Evolutionary conservation across 2,329 filamentous ascomycete genomes (phyloP).

Genomic region (Acarospora socialis): DNA sequence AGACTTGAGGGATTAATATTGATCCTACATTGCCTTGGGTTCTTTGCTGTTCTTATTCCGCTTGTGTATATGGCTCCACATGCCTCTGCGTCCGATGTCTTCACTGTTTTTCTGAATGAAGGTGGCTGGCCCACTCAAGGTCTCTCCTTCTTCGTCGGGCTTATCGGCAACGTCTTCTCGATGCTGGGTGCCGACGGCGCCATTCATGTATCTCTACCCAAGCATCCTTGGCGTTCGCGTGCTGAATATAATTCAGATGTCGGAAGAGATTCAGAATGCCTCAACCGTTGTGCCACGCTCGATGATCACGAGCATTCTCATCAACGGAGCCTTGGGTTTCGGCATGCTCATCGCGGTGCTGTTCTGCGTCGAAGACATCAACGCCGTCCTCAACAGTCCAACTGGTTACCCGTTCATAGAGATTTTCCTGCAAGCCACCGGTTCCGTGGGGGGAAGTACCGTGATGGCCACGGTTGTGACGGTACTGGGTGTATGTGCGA

Average conservation of each 20-base stretch:
- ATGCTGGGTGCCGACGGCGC: constrained; percentile 5
- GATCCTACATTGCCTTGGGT: constrained; percentile 10
- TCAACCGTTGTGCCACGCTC: constrained; percentile 23
- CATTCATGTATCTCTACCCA: constrained; percentile 3
- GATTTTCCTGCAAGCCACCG: constrained; percentile 17
- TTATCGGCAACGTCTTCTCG: constrained; percentile 15
- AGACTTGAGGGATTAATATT: constrained; percentile 9
- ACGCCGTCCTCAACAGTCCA: constrained; percentile 15
- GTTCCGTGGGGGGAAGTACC: constrained; percentile 11
- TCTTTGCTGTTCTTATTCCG: constrained; percentile 10
- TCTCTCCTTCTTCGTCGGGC: constrained; percentile 22
- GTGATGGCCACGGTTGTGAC: constrained; percentile 21
- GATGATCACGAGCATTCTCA: constrained; percentile 23
- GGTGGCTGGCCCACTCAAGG: constrained; percentile 23
- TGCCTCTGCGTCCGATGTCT: constrained; percentile 17
- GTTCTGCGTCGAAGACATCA: constrained; percentile 25
- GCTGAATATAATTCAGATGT: constrained; percentile 16
- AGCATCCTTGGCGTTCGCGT: not conserved
- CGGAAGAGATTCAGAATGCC: constrained; percentile 28
- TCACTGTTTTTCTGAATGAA: constrained; percentile 21
- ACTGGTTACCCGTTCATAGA: constrained; percentile 24
- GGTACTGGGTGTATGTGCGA: constrained; percentile 6
- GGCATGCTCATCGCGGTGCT: constrained; percentile 26
- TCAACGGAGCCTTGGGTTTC: constrained; percentile 27
- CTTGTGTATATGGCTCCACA: constrained; percentile 3